Evolutionary conservation across 805 yeast genomes (phyloP).

Genomic region (Wickerhamomyces ciferrii): DNA sequence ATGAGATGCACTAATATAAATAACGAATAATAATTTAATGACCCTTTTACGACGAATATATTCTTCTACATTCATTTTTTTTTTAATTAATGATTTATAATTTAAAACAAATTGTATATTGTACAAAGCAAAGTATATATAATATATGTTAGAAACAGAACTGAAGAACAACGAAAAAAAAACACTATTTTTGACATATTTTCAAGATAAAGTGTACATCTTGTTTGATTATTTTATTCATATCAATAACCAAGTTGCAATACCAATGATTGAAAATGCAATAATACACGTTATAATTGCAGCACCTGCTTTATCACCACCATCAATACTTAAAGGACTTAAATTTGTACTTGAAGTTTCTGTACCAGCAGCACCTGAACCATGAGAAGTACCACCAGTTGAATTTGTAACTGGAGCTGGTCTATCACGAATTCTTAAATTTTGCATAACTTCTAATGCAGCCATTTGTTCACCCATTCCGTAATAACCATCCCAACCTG

Average conservation of each 20-base stretch:
- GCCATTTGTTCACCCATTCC: conserved; percentile 92
- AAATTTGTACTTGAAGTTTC: conserved; percentile 28
- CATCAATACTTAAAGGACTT: conserved; percentile 30
- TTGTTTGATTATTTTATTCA: conserved; percentile 8
- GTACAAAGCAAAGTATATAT: too few species aligned
- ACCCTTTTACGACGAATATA: too few species aligned
- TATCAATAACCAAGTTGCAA: conserved; percentile 34
- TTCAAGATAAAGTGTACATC: too few species aligned
- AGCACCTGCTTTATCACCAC: conserved; percentile 58
- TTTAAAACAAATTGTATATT: too few species aligned
- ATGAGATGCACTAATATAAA: not conserved
- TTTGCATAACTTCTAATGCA: conserved; percentile 64
- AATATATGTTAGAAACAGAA: too few species aligned
- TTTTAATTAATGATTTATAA: too few species aligned
- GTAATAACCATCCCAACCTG: conserved; percentile 65
- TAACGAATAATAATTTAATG: too few species aligned
- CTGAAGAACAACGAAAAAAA: too few species aligned
- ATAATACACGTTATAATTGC: conserved; percentile 55
- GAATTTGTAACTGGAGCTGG: conserved; percentile 59
- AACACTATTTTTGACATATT: too few species aligned
- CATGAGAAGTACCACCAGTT: conserved; percentile 63
- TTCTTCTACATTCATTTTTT: too few species aligned
- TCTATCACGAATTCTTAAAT: conserved; percentile 27
- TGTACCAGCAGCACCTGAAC: conserved; percentile 62
- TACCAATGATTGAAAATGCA: conserved; percentile 33